Percentiles rank a stretch among this genome's conserved stretches.
Evolutionary conservation across 2,329 filamentous ascomycete genomes (phyloP).

Genomic region (Simplicillium sp.): DNA sequence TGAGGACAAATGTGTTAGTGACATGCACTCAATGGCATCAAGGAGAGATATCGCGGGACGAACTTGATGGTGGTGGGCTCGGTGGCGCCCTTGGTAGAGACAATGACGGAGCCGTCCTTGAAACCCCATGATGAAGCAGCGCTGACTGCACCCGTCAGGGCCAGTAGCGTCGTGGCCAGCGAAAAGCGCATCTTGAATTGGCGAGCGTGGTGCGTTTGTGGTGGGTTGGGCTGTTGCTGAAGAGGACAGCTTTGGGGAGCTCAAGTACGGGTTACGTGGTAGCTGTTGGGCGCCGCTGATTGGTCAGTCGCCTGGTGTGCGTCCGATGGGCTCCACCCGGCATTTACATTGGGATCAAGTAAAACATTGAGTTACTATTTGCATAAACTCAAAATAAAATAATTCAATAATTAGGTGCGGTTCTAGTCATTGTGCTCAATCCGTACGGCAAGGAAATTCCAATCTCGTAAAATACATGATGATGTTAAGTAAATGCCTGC

Average conservation of each 20-base stretch:
- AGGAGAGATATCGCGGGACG: no score
- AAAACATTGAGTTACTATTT: no score
- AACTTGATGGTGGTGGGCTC: constrained; percentile 20
- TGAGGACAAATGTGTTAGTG: neutral
- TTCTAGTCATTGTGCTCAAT: no score
- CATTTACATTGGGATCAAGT: no score
- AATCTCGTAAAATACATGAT: no score
- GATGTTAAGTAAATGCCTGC: no score
- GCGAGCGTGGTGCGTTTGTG: constrained; percentile 4
- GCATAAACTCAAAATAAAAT: no score
- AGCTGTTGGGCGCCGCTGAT: constrained; percentile 8
- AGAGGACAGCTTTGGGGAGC: constrained; percentile 20
- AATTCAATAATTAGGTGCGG: no score
- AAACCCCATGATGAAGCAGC: constrained; percentile 61
- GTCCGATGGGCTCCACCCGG: no score
- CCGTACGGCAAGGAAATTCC: no score
- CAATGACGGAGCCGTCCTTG: constrained; percentile 59
- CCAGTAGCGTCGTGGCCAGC: constrained; percentile 28
- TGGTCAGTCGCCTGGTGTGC: constrained; percentile 5
- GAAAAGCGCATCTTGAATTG: constrained; percentile 25
- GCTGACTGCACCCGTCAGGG: constrained; percentile 39
- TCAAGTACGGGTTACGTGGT: constrained; percentile 18
- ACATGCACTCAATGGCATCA: no score
- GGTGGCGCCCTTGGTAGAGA: constrained; percentile 55
- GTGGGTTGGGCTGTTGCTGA: constrained; percentile 12